Conservation (phyloP, 148 eudicot genomes). For the Heliamphora exappendiculata region DNA sequence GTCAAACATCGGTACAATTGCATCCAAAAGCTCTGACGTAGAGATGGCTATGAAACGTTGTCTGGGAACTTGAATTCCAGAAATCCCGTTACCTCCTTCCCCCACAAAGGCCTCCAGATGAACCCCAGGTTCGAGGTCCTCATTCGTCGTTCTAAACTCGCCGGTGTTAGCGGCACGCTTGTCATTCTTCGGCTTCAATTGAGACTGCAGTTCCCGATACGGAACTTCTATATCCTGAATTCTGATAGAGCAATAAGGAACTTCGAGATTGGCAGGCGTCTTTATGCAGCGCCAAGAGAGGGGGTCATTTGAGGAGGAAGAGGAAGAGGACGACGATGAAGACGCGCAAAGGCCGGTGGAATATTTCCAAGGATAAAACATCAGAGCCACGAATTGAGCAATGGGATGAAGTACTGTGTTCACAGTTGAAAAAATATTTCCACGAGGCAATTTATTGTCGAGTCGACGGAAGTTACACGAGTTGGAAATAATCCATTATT, state of each 20-base stretch:
- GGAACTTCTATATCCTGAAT: background rate
- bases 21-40: slow-evolving; percentile 55
- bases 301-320: too few relatives aligned
- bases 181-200: background rate
- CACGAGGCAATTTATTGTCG: too few relatives aligned
- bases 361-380: background rate
- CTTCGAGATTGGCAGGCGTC: background rate
- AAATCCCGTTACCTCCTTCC: background rate
- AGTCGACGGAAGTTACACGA: too few relatives aligned
- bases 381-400: background rate
- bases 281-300: background rate
- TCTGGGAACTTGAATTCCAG: slow-evolving; percentile 64
- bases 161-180: background rate
- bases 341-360: slow-evolving; percentile 1
- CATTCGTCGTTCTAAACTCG: background rate
- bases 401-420: background rate
- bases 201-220: background rate
- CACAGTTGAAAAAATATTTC: too few relatives aligned
- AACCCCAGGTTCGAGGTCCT: background rate
- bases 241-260: slow-evolving; percentile 5
- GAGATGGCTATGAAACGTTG: slow-evolving; percentile 59
- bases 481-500: too few relatives aligned
- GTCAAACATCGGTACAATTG: slow-evolving; percentile 36
- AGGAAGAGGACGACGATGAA: background rate
- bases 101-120: background rate